Conservation (phyloP, 2,329 filamentous ascomycete genomes). For the Nemania serpens region DNA sequence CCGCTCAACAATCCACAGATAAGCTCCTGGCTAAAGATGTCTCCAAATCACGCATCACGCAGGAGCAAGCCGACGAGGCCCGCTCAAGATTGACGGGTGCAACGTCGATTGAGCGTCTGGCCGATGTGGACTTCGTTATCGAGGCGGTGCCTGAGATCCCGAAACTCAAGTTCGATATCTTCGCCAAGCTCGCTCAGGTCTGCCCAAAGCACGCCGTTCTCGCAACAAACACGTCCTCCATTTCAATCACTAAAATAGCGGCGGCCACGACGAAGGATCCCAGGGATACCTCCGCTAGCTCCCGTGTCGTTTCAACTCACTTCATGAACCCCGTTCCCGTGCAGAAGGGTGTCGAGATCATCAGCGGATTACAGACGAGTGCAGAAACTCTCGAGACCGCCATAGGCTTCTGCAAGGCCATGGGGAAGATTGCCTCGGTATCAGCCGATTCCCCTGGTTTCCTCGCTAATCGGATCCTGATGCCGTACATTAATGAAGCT, state of each 20-base stretch:
- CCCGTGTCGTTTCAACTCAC: constrained; percentile 91
- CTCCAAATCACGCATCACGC: constrained; percentile 80
- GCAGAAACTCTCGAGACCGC: constrained; percentile 79
- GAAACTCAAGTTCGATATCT: constrained; percentile 85
- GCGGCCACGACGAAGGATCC: constrained; percentile 81
- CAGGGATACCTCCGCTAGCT: constrained; percentile 78
- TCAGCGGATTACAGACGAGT: constrained; percentile 90
- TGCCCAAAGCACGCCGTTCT: constrained; percentile 86
- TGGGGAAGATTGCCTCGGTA: constrained; percentile 90
- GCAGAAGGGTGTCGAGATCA: constrained; percentile 97
- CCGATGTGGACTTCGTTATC: constrained; percentile 92
- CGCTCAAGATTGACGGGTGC: constrained; percentile 71
- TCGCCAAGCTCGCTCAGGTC: constrained; percentile 78
- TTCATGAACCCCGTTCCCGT: constrained; percentile 99
- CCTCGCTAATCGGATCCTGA: constrained; percentile 92
- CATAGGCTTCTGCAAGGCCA: constrained; percentile 81
- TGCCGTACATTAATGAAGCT: constrained; percentile 98
- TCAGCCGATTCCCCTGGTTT: constrained; percentile 93
- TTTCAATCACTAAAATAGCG: constrained; percentile 95
- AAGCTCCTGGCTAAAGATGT: constrained; percentile 95
- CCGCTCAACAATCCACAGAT: constrained; percentile 55
- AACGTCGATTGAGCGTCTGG: constrained; percentile 76
- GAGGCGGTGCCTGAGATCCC: constrained; percentile 96
- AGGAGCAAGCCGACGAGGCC: constrained; percentile 76
- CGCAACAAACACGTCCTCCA: constrained; percentile 98